These are phyloP conservation scores for Globisporangium radiosum DNA, from an alignment of 352 stramenopile genomes.

Conservation along the genomic window DNA sequence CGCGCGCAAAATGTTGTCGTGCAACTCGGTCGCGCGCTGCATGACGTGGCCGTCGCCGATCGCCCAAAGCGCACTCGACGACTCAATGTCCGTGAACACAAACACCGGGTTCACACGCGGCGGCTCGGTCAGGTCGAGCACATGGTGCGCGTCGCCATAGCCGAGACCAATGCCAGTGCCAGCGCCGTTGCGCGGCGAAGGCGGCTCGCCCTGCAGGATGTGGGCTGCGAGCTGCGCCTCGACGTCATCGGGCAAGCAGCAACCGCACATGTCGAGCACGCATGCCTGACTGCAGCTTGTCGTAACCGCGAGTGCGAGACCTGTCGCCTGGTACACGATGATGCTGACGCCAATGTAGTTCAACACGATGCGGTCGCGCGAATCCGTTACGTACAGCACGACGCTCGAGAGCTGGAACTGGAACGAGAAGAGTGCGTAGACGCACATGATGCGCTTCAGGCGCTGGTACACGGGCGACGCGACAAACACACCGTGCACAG, in stretches of 20 bases:
- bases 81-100: constrained; percentile 67
- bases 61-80: constrained; percentile 41
- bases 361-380: constrained; percentile 22
- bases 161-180: no score
- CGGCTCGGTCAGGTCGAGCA: no score
- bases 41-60: constrained; percentile 32
- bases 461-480: constrained; percentile 49
- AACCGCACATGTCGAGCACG: constrained; percentile 23
- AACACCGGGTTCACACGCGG: constrained; percentile 33
- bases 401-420: constrained; percentile 41
- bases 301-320: constrained; percentile 31
- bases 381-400: constrained; percentile 29
- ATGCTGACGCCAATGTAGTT: constrained; percentile 27
- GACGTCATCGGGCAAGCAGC: constrained; percentile 38
- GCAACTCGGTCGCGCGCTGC: constrained; percentile 40
- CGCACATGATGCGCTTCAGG: constrained; percentile 47
- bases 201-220: constrained; percentile 24
- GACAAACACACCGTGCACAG: constrained; percentile 31
- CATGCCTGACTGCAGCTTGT: constrained; percentile 49
- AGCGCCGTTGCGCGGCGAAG: constrained; percentile 12
- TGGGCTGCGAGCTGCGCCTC: constrained; percentile 23
- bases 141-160: no score
- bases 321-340: constrained; percentile 36
- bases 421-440: constrained; percentile 32
- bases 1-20: constrained; percentile 41